Base-by-base conservation (phyloP, 805 yeast species). In the Lipomyces chichibuensis region DNA sequence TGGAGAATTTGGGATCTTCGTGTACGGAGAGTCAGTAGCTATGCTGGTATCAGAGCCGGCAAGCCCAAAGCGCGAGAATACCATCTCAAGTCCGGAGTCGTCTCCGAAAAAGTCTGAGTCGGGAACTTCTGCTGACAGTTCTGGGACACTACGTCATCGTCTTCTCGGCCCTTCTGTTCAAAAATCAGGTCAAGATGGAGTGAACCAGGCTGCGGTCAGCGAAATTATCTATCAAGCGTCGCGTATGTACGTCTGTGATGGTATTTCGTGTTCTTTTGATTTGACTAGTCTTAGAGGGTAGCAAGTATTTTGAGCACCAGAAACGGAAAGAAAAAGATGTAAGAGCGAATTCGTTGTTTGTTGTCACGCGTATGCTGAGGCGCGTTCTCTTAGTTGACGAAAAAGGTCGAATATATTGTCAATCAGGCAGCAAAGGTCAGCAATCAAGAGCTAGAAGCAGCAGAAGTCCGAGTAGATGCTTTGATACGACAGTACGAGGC, bases 181-280 rank as follows among this genome's bases (percentile, higher is more conserved):
- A 43, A 72, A 72, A 33, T 62, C 73, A 1, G 74, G 74, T 11
- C 74, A 69, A 33, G 67, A 67, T 46, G 73, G 72, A 5, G 74
- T 71, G 20, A 71, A 72, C 59, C 74, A 72, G 52, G 63, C 29
- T 23, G 72, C 65, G 11, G 69, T 72, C 33, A 68, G 72, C 25
- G 59, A 67, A 23, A 67, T 69, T 13, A 72, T 72, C 9, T 72
- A 65, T 53, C 62, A 71, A 29, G 74, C 74, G 3, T 70, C 74
- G 6, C 61, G 69, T 60, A 57, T 5, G 60, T 23, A n/a, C 9
- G 3, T 23, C 14, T 17, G 23, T 17, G n/a, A 13, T 13, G 1
- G 17, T 7, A 2, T 13, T 7, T 27, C 23, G 14, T 8, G n/a
- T 9, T 27, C 23, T 11, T 25, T 17, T 29, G 25, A 33, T 37